These are phyloP conservation scores for Podila epicladia DNA, from an alignment of 192 early-diverging fungal genomes.

Conservation along the genomic window DNA sequence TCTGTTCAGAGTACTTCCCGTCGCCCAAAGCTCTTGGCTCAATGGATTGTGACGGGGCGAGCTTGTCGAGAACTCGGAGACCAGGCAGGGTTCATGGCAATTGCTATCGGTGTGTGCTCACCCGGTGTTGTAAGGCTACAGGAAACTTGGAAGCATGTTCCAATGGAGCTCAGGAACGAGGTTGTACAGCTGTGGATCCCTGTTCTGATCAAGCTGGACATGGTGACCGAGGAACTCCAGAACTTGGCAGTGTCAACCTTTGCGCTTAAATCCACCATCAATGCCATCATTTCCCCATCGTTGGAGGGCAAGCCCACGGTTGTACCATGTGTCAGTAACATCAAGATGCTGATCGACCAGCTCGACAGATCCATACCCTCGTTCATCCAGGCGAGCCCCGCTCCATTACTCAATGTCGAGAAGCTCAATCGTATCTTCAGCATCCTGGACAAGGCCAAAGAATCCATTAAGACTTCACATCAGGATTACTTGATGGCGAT, in stretches of 20 bases:
- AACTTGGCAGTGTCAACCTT: conserved; percentile 31
- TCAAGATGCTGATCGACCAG: conserved; percentile 62
- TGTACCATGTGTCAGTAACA: conserved; percentile 72
- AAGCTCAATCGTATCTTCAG: conserved; percentile 26
- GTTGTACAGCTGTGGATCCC: conserved; percentile 69
- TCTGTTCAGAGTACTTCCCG: conserved; percentile 57
- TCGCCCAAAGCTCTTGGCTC: conserved; percentile 65
- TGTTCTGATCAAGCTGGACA: conserved; percentile 60
- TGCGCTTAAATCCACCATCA: conserved; percentile 12
- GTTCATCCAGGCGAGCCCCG: conserved; percentile 30
- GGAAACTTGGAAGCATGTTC: conserved; percentile 76
- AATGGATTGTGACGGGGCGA: conserved; percentile 76
- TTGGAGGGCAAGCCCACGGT: conserved; percentile 21
- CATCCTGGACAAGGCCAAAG: conserved; percentile 10
- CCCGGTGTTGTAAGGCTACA: conserved; percentile 71
- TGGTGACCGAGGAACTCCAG: conserved; percentile 59
- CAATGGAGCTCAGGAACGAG: conserved; percentile 54
- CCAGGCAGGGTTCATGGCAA: conserved; percentile 69
- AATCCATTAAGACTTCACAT: neutral
- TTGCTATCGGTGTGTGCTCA: conserved; percentile 75
- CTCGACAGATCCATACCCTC: conserved; percentile 48
- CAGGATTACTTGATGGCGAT: conserved; percentile 6
- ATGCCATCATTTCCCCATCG: conserved; percentile 15
- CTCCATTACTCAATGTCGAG: conserved; percentile 15
- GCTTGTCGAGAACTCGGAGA: conserved; percentile 65